These are phyloP conservation scores for Lactuca saligna DNA, from an alignment of 129 eudicot genomes.

Conservation along the genomic window DNA sequence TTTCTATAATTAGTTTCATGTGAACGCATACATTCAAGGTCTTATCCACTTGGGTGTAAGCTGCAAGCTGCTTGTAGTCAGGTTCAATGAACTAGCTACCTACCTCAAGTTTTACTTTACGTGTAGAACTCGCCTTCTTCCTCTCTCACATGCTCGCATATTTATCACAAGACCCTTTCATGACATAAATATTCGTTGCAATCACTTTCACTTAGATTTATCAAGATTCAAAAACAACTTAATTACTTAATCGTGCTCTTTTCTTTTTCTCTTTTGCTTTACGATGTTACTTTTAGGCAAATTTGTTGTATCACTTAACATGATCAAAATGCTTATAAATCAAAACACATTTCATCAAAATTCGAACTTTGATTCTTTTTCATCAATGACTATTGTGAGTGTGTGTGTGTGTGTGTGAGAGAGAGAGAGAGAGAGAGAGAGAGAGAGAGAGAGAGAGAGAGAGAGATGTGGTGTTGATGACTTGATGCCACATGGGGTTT, in stretches of 20 bases:
- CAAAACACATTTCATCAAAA: background rate
- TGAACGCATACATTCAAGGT: slow-evolving; percentile 19
- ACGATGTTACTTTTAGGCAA: background rate
- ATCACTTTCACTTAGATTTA: slow-evolving; percentile 28
- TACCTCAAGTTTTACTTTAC: slow-evolving; percentile 29
- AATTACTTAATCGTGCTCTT: background rate
- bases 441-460: background rate
- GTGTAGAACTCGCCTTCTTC: slow-evolving; percentile 26
- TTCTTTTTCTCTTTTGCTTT: slow-evolving; percentile 1
- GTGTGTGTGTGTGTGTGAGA: no score
- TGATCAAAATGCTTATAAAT: background rate
- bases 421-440: no score
- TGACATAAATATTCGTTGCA: background rate
- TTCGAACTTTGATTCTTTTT: no score
- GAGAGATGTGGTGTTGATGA: slow-evolving; percentile 24
- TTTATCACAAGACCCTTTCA: slow-evolving; percentile 28
- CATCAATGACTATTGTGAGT: background rate
- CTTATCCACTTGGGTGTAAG: slow-evolving; percentile 25
- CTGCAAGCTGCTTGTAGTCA: slow-evolving; percentile 27
- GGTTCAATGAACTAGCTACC: slow-evolving; percentile 34
- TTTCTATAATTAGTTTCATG: slow-evolving; percentile 23
- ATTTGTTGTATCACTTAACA: background rate
- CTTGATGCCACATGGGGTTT: slow-evolving; percentile 37
- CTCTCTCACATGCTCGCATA: slow-evolving; percentile 24
- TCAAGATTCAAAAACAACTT: slow-evolving; percentile 11